These are phyloP conservation scores for Colletotrichum chrysophilum DNA, from an alignment of 2,329 filamentous ascomycete species.

Conservation along the genomic window DNA sequence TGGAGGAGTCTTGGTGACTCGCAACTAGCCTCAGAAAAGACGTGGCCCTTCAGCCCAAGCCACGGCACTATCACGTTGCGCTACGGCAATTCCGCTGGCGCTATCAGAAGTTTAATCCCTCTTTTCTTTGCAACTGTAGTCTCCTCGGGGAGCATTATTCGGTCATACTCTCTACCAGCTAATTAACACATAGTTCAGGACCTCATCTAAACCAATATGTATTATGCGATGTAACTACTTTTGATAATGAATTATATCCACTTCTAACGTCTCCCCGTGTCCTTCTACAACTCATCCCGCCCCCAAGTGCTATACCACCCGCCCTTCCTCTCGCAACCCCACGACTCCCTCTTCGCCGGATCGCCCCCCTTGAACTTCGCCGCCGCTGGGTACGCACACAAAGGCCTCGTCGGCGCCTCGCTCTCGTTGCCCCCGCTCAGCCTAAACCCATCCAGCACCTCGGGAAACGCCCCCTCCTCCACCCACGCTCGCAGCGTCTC, in stretches of 20 bases:
- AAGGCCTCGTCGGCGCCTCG: conserved; percentile 8
- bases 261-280: background rate
- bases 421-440: conserved; percentile 14
- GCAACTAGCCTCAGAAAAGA: too few relatives aligned
- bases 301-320: background rate
- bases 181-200: accelerated
- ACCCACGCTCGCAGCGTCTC: conserved; percentile 18
- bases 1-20: background rate
- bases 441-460: conserved; percentile 8
- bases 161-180: background rate
- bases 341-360: background rate
- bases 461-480: background rate
- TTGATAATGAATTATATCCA: background rate
- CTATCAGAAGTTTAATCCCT: background rate
- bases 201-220: background rate
- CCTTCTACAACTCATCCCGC: background rate
- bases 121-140: background rate
- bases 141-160: background rate
- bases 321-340: background rate
- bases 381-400: conserved; percentile 11
- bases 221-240: background rate
- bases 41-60: background rate
- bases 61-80: background rate
- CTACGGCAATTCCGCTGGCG: background rate
- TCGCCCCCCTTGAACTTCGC: conserved; percentile 7